Evolutionary conservation across 1,284 basidiomycete genomes (phyloP).

Genomic region (Anthracocystis walkeri): DNA sequence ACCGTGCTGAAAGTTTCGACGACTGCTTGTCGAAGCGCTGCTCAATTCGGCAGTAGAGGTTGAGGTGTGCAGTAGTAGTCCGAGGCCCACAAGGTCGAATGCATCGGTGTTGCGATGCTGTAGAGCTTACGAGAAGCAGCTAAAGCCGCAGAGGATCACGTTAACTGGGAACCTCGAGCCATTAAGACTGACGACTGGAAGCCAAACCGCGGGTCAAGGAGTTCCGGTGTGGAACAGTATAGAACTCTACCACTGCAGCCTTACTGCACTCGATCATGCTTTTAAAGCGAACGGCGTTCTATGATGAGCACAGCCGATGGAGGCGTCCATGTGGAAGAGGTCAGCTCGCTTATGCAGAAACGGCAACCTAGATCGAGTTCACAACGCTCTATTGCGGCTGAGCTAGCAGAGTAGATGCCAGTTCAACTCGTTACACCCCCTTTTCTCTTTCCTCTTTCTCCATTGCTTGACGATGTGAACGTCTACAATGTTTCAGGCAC

Average conservation of each 20-base stretch:
- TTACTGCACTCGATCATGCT: neutral
- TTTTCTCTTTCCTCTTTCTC: slow-evolving; percentile 2
- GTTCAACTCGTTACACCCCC: slow-evolving; percentile 13
- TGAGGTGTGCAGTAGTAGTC: too few relatives aligned
- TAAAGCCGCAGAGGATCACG: too few relatives aligned
- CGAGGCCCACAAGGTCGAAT: too few relatives aligned
- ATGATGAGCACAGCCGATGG: neutral
- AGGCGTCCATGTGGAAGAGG: neutral
- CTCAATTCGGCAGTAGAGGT: too few relatives aligned
- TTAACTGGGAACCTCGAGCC: too few relatives aligned
- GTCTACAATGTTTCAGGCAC: slow-evolving; percentile 10
- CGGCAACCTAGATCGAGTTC: neutral
- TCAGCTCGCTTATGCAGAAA: neutral
- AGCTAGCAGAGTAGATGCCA: slow-evolving; percentile 18
- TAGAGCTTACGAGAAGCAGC: too few relatives aligned
- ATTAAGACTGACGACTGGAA: neutral
- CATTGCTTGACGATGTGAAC: neutral
- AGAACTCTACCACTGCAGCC: slow-evolving; percentile 9
- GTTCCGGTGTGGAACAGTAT: neutral
- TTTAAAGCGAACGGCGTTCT: neutral
- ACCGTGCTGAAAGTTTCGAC: too few relatives aligned
- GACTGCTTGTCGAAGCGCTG: too few relatives aligned
- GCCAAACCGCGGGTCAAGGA: neutral
- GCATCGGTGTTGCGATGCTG: too few relatives aligned
- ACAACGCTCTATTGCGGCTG: neutral